Evolutionary conservation across 208 protist genomes (phyloP).

Genomic region (Herpetomonas samuelpessoai): DNA sequence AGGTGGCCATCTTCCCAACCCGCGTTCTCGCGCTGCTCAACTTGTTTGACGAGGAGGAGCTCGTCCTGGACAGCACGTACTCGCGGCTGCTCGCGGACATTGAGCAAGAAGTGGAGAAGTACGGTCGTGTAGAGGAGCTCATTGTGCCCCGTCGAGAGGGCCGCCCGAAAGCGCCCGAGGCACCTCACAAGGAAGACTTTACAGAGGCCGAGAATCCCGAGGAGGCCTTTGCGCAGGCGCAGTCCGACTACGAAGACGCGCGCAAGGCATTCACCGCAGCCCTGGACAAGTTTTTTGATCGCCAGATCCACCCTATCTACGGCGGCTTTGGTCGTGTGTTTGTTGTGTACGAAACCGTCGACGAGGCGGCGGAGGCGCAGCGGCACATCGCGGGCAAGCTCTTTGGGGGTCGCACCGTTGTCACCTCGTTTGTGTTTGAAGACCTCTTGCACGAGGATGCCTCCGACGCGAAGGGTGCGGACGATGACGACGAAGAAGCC

Average conservation of each 20-base stretch:
- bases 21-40: slow-evolving; percentile 83
- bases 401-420: slow-evolving; percentile 82
- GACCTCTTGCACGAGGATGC: slow-evolving; percentile 65
- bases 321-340: slow-evolving; percentile 83
- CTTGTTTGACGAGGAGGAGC: slow-evolving; percentile 86
- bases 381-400: slow-evolving; percentile 75
- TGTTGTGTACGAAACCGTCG: slow-evolving; percentile 83
- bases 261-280: slow-evolving; percentile 47
- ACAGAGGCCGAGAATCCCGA: slow-evolving; percentile 9
- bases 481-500: slow-evolving; percentile 1
- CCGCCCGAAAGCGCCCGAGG: slow-evolving; percentile 48
- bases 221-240: slow-evolving; percentile 27
- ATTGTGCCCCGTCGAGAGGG: slow-evolving; percentile 77
- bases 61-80: slow-evolving; percentile 68
- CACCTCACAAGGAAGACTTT: slow-evolving; percentile 34
- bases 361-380: slow-evolving; percentile 82
- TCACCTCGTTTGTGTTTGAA: slow-evolving; percentile 89
- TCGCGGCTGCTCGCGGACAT: slow-evolving; percentile 68
- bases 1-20: slow-evolving; percentile 75
- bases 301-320: slow-evolving; percentile 78
- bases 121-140: slow-evolving; percentile 76
- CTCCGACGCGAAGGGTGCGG: slow-evolving; percentile 18
- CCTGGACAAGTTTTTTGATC: slow-evolving; percentile 52
- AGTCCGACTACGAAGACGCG: slow-evolving; percentile 33
- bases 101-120: slow-evolving; percentile 75